Percentiles rank a stretch among this genome's conserved stretches.
Conservation (phyloP, 2,329 filamentous ascomycete species). For the Colletotrichum sp. region DNA sequence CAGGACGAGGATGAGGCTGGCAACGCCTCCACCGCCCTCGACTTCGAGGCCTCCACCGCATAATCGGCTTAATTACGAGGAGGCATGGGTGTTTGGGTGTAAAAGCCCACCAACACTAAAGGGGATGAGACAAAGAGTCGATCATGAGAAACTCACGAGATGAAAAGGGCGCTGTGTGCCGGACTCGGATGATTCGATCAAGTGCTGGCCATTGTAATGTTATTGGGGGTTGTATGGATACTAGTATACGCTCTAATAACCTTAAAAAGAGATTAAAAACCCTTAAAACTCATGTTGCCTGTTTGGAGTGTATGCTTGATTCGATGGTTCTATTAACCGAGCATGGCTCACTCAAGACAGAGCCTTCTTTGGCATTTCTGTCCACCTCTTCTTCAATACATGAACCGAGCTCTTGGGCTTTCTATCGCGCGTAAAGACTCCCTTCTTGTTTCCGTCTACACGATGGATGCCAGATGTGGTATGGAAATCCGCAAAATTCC, state of each 20-base stretch:
- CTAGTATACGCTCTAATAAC: constrained; percentile 5
- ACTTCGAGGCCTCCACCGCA: constrained; percentile 18
- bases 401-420: constrained; percentile 24
- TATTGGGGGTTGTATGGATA: constrained; percentile 13
- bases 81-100: neutral
- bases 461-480: constrained; percentile 22
- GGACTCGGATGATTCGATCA: constrained; percentile 19
- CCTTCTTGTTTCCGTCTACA: constrained; percentile 30
- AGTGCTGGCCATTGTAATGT: constrained; percentile 17
- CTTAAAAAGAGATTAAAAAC: neutral
- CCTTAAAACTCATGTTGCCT: neutral
- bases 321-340: no score
- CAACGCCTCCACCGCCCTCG: constrained; percentile 40
- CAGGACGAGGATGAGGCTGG: constrained; percentile 53
- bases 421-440: constrained; percentile 27
- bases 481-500: constrained; percentile 32
- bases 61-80: neutral
- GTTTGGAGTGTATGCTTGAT: neutral
- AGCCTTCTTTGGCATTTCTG: neutral
- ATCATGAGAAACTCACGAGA: constrained; percentile 7
- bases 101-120: neutral
- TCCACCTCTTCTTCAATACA: constrained; percentile 23
- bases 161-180: constrained; percentile 13
- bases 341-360: no score
- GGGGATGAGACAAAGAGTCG: neutral